These are phyloP conservation scores for Aspergillus bombycis DNA, from an alignment of 2,329 filamentous ascomycete species.

Conservation along the genomic window DNA sequence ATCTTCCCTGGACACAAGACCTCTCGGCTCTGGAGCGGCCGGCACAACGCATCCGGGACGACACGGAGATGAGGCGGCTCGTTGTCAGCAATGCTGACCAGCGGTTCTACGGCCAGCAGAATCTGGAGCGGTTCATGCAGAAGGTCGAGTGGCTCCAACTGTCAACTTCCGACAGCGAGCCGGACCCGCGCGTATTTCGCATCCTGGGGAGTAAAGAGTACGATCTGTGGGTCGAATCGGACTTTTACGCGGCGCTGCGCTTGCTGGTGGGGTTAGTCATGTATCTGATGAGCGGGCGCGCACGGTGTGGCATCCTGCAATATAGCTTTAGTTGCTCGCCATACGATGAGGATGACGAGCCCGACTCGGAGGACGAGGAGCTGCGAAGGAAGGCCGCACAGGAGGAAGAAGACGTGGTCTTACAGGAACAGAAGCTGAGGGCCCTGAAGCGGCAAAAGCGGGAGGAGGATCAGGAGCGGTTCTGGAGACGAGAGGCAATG, in stretches of 20 bases:
- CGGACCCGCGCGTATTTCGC: constrained; percentile 23
- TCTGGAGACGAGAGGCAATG: constrained; percentile 18
- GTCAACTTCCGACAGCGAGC: constrained; percentile 20
- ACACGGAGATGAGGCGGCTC: neutral
- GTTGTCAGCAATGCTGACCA: neutral
- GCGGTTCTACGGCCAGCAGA: constrained; percentile 21
- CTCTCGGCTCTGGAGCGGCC: constrained; percentile 27
- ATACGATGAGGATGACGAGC: constrained; percentile 16
- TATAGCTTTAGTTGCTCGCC: constrained; percentile 24
- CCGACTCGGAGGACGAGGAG: constrained; percentile 12
- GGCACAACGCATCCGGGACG: constrained; percentile 13
- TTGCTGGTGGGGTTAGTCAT: constrained; percentile 25
- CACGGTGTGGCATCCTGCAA: constrained; percentile 29
- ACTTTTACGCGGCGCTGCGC: constrained; percentile 24
- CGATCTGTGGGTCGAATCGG: constrained; percentile 28
- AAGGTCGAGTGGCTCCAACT: constrained; percentile 21
- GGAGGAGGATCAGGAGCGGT: constrained; percentile 14
- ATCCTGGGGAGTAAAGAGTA: constrained; percentile 31
- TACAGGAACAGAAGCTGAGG: constrained; percentile 18
- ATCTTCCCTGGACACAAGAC: constrained; percentile 33
- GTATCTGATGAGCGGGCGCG: constrained; percentile 33
- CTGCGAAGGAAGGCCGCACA: constrained; percentile 6
- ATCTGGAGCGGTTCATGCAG: constrained; percentile 22
- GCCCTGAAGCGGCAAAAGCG: constrained; percentile 11
- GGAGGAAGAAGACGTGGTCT: constrained; percentile 15